Percentiles rank a stretch among this genome's conserved stretches.
Conservation (phyloP, 2,329 filamentous ascomycete species). For the Magnaporthales sp. region DNA sequence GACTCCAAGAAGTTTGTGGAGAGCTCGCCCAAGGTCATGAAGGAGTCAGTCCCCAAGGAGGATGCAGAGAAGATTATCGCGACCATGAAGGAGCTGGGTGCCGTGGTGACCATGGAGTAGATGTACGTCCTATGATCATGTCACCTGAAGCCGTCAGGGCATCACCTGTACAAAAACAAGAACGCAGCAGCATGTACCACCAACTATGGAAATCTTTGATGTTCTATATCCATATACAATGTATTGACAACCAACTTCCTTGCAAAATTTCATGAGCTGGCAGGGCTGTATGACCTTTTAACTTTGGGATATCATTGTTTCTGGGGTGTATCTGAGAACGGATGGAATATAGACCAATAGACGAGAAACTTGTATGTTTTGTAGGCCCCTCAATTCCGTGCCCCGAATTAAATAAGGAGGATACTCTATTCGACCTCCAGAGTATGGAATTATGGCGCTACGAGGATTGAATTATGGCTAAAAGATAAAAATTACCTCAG, state of each 20-base stretch:
- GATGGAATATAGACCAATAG: not conserved
- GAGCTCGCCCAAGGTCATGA: conserved; percentile 95
- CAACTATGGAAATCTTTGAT: conserved; percentile 3
- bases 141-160: not conserved
- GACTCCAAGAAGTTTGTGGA: conserved; percentile 99
- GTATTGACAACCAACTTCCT: not conserved
- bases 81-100: conserved; percentile 87
- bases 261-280: not conserved
- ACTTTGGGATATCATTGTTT: not conserved
- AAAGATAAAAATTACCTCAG: not conserved
- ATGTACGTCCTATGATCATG: conserved; percentile 4
- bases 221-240: conserved; percentile 2
- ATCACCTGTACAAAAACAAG: not conserved
- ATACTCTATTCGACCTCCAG: no score
- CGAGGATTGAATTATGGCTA: not conserved
- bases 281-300: not conserved
- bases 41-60: conserved; percentile 97
- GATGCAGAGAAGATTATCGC: conserved; percentile 97
- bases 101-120: conserved; percentile 86
- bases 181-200: conserved; percentile 4
- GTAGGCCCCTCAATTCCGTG: no score
- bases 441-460: not conserved
- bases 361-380: not conserved
- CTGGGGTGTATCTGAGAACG: not conserved
- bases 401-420: no score